Evolutionary conservation across 768 basidiomycete species (phyloP).

Genomic region (Mycena alexandri): DNA sequence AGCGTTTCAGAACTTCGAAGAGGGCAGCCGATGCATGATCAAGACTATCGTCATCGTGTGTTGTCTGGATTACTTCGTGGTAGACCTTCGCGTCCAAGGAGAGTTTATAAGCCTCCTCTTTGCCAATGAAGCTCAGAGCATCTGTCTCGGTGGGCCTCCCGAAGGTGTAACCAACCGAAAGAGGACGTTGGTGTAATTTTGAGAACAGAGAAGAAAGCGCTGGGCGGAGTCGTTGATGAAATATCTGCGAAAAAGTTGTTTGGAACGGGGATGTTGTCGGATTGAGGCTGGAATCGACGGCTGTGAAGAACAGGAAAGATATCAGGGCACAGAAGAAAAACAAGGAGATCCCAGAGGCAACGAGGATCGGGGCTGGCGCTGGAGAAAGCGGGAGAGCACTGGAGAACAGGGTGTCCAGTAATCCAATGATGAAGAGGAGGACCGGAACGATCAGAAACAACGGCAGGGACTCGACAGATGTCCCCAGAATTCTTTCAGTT

Average conservation of each 20-base stretch:
- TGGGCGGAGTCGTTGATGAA: no score
- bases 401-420: conserved; percentile 21
- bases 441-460: conserved; percentile 26
- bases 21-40: conserved; percentile 28
- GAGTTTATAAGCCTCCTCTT: background rate
- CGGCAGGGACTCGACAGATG: conserved; percentile 11
- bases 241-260: background rate
- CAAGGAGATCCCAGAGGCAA: background rate
- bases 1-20: background rate
- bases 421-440: conserved; percentile 25
- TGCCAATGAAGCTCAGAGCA: no score
- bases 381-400: conserved; percentile 3
- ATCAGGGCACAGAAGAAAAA: no score
- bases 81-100: background rate
- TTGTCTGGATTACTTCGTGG: conserved; percentile 23
- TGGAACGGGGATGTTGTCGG: conserved; percentile 8
- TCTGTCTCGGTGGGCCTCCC: background rate
- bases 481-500: conserved; percentile 18
- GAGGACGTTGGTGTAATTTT: background rate
- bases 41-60: conserved; percentile 25
- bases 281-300: conserved; percentile 1
- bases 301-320: background rate
- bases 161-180: background rate
- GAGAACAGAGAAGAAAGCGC: background rate
- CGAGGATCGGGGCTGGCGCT: background rate